Evolutionary conservation across 2,329 filamentous ascomycete genomes (phyloP).

Genomic region (Fusarium staphyleae): DNA sequence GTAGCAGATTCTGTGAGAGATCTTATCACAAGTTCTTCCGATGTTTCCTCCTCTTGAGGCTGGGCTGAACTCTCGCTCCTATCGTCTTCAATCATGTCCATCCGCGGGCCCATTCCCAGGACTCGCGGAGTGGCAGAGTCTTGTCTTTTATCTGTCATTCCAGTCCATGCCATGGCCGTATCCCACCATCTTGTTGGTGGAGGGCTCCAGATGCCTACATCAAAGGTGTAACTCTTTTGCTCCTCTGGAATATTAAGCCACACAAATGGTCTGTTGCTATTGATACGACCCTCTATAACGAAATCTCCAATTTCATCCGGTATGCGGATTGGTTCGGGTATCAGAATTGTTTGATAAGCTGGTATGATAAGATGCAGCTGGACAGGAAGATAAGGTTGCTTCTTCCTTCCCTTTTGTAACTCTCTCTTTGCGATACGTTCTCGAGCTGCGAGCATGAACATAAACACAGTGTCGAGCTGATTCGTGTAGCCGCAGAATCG

Average conservation of each 20-base stretch:
- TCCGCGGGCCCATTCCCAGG: constrained; percentile 33
- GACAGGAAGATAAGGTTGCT: constrained; percentile 31
- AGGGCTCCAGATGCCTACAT: constrained; percentile 46
- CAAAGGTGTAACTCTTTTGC: constrained; percentile 43
- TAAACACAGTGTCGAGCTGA: constrained; percentile 50
- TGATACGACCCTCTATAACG: constrained; percentile 49
- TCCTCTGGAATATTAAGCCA: constrained; percentile 50
- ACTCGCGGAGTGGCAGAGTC: constrained; percentile 34
- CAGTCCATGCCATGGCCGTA: constrained; percentile 40
- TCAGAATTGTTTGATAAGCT: constrained; percentile 49
- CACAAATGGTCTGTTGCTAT: constrained; percentile 49
- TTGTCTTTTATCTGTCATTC: constrained; percentile 36
- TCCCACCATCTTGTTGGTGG: constrained; percentile 40
- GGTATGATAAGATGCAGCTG: constrained; percentile 50
- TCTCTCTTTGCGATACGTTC: constrained; percentile 39
- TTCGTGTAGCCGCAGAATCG: constrained; percentile 51
- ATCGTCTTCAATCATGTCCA: constrained; percentile 16
- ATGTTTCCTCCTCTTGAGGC: constrained; percentile 1
- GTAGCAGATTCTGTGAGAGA: constrained; percentile 7
- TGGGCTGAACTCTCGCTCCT: constrained; percentile 11
- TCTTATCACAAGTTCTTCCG: constrained; percentile 12
- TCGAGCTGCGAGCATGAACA: constrained; percentile 50
- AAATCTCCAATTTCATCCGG: constrained; percentile 49
- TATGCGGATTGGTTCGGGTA: constrained; percentile 47
- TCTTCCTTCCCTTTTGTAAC: constrained; percentile 34